These are phyloP conservation scores for Saturnispora saitoi DNA, from an alignment of 805 yeast genomes.

Conservation along the genomic window DNA sequence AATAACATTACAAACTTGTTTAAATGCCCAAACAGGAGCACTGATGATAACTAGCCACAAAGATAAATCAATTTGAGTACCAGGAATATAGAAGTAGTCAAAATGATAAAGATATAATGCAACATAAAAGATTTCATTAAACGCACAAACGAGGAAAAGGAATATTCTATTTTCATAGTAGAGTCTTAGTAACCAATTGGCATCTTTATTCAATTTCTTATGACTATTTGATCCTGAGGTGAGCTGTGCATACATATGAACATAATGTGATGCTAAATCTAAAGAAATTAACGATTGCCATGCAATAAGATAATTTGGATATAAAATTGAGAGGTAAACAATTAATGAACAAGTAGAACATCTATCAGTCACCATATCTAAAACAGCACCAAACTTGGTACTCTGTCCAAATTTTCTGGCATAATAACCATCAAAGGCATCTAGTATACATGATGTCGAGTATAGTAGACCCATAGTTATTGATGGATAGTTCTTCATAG, in stretches of 20 bases:
- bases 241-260: conserved; percentile 96
- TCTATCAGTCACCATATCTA: conserved; percentile 98
- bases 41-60: conserved; percentile 39
- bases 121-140: conserved; percentile 87
- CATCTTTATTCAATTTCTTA: conserved; percentile 66
- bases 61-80: conserved; percentile 26
- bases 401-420: conserved; percentile 87
- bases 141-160: conserved; percentile 81
- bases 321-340: conserved; percentile 73
- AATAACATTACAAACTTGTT: conserved; percentile 81
- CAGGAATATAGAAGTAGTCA: conserved; percentile 35
- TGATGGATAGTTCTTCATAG: conserved; percentile 80
- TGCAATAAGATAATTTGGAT: conserved; percentile 56
- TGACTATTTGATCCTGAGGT: conserved; percentile 74
- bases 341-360: conserved; percentile 93
- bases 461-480: conserved; percentile 64
- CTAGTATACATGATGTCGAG: conserved; percentile 82
- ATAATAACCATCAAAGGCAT: conserved; percentile 94
- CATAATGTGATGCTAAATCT: conserved; percentile 88
- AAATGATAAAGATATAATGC: conserved; percentile 77
- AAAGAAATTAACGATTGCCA: conserved; percentile 83
- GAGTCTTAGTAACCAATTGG: conserved; percentile 64
- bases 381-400: conserved; percentile 88
- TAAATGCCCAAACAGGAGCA: conserved; percentile 83
- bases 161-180: conserved; percentile 84